Conservation (phyloP, 257 asterid species). For the Fraxinus pennsylvanica region DNA sequence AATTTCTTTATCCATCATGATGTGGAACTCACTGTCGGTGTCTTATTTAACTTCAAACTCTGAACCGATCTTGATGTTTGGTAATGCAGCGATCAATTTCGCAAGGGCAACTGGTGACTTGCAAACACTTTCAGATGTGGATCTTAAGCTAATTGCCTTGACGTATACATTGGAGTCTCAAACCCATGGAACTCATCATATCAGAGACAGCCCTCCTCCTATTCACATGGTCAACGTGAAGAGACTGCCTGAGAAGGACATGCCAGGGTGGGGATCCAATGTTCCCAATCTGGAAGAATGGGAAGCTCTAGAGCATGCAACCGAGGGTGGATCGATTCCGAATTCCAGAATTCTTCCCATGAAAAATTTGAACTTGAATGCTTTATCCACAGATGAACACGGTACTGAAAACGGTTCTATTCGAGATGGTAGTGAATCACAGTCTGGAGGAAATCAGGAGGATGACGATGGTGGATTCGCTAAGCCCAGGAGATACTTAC, state of each 20-base stretch:
- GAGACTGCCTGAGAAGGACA: conserved; percentile 90
- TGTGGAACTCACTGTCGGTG: not conserved
- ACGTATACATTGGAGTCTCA: conserved; percentile 82
- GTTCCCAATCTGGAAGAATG: conserved; percentile 93
- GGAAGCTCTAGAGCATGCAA: conserved; percentile 82
- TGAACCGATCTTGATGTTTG: conserved; percentile 11
- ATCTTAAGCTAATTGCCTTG: conserved; percentile 91
- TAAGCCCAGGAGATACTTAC: conserved; percentile 48
- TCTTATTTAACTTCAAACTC: conserved; percentile 3
- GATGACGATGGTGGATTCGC: conserved; percentile 39
- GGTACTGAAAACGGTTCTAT: conserved; percentile 39
- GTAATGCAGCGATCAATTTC: conserved; percentile 68
- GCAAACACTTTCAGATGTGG: conserved; percentile 98
- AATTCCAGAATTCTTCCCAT: conserved; percentile 77
- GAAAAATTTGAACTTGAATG: conserved; percentile 59
- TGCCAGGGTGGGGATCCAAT: conserved; percentile 98
- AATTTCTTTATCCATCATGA: not conserved
- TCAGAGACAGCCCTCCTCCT: conserved; percentile 83
- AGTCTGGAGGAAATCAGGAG: conserved; percentile 39
- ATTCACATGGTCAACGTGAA: conserved; percentile 74
- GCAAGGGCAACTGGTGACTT: conserved; percentile 97
- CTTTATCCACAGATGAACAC: conserved; percentile 43
- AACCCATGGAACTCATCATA: conserved; percentile 76
- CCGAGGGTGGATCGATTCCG: conserved; percentile 46
- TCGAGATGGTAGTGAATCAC: conserved; percentile 47